Conservation (phyloP, 495 filamentous ascomycete species). For the Bathelium albidoporum region DNA sequence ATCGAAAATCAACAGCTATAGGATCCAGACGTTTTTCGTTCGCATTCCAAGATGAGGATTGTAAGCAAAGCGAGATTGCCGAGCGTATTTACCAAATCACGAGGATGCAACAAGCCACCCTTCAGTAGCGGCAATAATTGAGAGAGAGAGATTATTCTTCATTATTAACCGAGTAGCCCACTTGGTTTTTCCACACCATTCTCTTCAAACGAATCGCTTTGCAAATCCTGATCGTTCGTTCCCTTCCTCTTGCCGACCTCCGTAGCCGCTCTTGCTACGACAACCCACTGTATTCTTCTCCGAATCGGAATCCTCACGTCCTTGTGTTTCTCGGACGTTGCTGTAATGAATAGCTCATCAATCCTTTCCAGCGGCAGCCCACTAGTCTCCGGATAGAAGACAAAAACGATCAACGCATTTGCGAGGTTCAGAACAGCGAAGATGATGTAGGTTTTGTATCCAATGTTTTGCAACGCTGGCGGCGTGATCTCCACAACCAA, state of each 20-base stretch:
- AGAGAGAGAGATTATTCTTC: no score
- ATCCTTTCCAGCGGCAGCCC: neutral
- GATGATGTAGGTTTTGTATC: constrained; percentile 28
- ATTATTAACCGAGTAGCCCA: no score
- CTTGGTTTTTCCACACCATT: neutral
- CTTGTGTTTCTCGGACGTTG: neutral
- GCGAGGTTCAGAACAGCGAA: constrained; percentile 15
- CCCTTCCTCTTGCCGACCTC: neutral
- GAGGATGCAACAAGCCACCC: no score
- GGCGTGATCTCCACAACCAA: constrained; percentile 23
- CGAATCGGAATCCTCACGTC: neutral
- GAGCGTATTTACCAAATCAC: no score
- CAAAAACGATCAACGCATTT: neutral
- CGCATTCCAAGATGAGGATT: no score
- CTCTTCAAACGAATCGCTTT: neutral
- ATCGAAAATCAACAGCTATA: no score
- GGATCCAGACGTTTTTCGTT: no score
- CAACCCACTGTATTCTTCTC: neutral
- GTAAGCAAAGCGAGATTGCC: no score
- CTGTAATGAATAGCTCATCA: neutral
- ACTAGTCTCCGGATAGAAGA: neutral
- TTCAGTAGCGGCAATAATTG: no score
- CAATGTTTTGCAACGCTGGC: constrained; percentile 22
- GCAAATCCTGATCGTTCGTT: neutral
- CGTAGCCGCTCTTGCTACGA: neutral